A percentile compares a stretch with the other conserved stretches of the same genome.
Conservation (phyloP, 352 stramenopile genomes). For the Elongisporangium senticosum region DNA sequence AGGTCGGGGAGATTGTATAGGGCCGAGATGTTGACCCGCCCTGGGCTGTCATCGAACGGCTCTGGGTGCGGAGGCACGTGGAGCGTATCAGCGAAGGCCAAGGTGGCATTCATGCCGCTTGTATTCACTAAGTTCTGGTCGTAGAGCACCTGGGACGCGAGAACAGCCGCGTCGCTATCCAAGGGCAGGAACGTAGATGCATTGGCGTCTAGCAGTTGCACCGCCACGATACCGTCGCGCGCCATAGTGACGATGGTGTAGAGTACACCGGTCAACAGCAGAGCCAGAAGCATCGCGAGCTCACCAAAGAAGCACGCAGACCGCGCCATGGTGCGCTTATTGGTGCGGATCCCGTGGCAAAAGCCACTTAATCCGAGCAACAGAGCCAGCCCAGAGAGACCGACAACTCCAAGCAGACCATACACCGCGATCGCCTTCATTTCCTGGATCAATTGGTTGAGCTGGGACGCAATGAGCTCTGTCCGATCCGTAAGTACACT, state of each 20-base stretch:
- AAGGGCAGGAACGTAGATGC: slow-evolving; percentile 23
- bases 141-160: slow-evolving; percentile 25
- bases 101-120: slow-evolving; percentile 17
- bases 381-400: slow-evolving; percentile 20
- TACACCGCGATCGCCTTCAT: slow-evolving; percentile 20
- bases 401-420: slow-evolving; percentile 25
- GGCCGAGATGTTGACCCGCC: slow-evolving; percentile 28
- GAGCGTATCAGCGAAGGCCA: slow-evolving; percentile 61
- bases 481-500: slow-evolving; percentile 9
- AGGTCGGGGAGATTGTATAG: slow-evolving; percentile 48
- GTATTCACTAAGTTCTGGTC: slow-evolving; percentile 39
- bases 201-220: slow-evolving; percentile 35
- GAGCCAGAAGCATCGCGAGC: slow-evolving; percentile 29
- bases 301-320: slow-evolving; percentile 40
- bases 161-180: slow-evolving; percentile 1
- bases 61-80: slow-evolving; percentile 57
- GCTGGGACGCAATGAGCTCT: slow-evolving; percentile 12
- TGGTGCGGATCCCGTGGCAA: slow-evolving; percentile 26
- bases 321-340: slow-evolving; percentile 28
- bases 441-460: slow-evolving; percentile 22
- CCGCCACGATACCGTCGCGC: slow-evolving; percentile 36
- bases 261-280: slow-evolving; percentile 40
- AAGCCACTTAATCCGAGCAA: slow-evolving; percentile 24
- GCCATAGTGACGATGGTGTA: slow-evolving; percentile 43
- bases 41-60: slow-evolving; percentile 24